Evolutionary conservation across 768 basidiomycete genomes (phyloP), one percentile per base, ranked within the genome.

Genomic region (Lentinula detonsa): DNA sequence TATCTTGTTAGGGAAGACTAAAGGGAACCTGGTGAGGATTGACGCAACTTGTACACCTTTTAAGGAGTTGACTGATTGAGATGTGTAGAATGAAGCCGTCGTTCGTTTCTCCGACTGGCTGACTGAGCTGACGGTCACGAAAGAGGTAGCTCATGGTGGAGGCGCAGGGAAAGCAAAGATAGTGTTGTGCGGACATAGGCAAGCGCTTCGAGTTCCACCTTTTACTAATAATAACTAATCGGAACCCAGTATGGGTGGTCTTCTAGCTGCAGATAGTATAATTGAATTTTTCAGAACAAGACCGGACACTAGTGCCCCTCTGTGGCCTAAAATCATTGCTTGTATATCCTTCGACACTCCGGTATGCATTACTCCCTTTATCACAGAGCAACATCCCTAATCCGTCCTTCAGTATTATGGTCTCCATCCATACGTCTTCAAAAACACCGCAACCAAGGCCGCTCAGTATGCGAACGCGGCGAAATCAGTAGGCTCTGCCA

Each of bases 101-200:
- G 82, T 88, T 34, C 84, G 85, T 7, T 95, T 97, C 71, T 85
- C 92, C 7, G 94, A 96, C 69, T 97, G 95, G 95, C 82, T 97
- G 46, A 90, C 92, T 0, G 89, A 85, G n/a, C 74, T 92, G 21
- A 91, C 90, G 4, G 89, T 96, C n/a, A 83, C 91, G 70, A 83
- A 82, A 63, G 95, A 96, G 71, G 88, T 88, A 21, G 84, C 86
- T 11, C 79, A 85, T 54, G 90, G 91, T 4, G 70, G 79, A n/a
- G 87, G 87, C 5, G 87, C 90, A 10, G 92, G 92, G 8, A 88
- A 83, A 48, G 88, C 87, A 0, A 91, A 85, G 70, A 82, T 96
- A 53, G 88, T 95, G 3, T 78, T 97, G 6, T 95, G 94, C 69
- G 94, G 94, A 4, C 95, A 97, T 69, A 93, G 91, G 91, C 86